A percentile compares a stretch with the other conserved stretches of the same genome.
Conservation (phyloP, 495 filamentous ascomycete species). For the Pseudomonodictys pantanalensis region DNA sequence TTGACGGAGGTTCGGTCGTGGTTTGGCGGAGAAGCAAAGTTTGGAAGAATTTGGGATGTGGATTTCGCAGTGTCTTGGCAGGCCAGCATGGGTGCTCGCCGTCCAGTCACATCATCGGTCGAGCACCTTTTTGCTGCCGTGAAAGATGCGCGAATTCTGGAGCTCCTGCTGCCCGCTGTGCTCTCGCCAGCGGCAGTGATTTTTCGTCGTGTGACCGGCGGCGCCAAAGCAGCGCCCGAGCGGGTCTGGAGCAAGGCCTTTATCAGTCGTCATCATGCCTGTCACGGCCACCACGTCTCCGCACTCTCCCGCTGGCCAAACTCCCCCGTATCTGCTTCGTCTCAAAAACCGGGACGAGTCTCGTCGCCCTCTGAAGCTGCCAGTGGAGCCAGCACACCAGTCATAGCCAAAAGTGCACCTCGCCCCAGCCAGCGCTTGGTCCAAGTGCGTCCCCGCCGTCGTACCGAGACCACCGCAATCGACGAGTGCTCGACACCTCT, state of each 20-base stretch:
- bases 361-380: conserved; percentile 1
- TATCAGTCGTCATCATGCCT: no score
- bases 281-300: no score
- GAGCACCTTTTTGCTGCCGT: no score
- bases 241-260: no score
- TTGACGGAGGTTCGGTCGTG: conserved; percentile 1
- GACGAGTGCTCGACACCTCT: not conserved
- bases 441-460: conserved; percentile 8
- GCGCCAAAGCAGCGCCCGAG: no score
- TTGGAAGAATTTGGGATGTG: not conserved
- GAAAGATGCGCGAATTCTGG: no score
- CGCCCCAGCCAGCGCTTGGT: conserved; percentile 3
- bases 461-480: not conserved
- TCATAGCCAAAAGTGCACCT: not conserved
- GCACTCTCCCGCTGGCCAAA: not conserved
- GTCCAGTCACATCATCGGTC: no score
- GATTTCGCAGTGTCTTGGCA: not conserved
- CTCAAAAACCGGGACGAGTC: conserved; percentile 1
- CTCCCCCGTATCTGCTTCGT: conserved; percentile 1
- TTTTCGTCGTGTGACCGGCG: no score
- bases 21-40: not conserved
- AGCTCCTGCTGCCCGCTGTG: no score
- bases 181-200: no score
- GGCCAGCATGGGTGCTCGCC: not conserved
- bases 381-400: conserved; percentile 29